phyloP scores from a whole-genome alignment of 805 yeast genomes.

The Candida rishiriensis region DNA sequence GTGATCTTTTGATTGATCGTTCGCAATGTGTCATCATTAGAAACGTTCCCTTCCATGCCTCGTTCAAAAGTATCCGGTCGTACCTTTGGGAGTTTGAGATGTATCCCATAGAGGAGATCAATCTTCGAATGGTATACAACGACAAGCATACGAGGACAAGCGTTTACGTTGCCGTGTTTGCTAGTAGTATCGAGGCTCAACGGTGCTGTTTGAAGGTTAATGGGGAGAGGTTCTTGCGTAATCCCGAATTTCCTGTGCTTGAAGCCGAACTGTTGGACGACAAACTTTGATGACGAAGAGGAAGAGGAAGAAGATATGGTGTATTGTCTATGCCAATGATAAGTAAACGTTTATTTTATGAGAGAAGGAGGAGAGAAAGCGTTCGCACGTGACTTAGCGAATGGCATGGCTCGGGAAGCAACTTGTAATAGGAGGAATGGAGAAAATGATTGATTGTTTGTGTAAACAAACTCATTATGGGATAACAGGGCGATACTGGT shows the following conservation, averaged over 20 bases:
- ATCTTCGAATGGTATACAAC: conserved; percentile 9
- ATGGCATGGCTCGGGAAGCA: too few species aligned
- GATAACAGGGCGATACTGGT: too few species aligned
- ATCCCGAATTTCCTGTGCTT: conserved; percentile 23
- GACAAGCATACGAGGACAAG: conserved; percentile 10
- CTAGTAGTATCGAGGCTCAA: conserved; percentile 39
- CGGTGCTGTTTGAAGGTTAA: conserved; percentile 51
- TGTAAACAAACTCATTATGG: too few species aligned
- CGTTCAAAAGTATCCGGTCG: conserved; percentile 30
- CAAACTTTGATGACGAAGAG: too few species aligned
- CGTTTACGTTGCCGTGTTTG: conserved; percentile 41
- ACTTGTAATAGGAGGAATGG: too few species aligned
- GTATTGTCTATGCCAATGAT: too few species aligned
- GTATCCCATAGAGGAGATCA: conserved; percentile 22
- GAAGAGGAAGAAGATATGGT: too few species aligned
- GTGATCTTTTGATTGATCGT: conserved; percentile 19
- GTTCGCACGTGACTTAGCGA: too few species aligned
- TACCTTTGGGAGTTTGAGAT: conserved; percentile 49
- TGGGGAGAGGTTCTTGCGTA: conserved; percentile 35
- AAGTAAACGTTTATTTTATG: too few species aligned
- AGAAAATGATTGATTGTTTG: too few species aligned
- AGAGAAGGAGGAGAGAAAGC: too few species aligned
- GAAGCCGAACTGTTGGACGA: conserved; percentile 31
- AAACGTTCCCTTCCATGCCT: conserved; percentile 44
- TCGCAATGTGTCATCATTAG: conserved; percentile 35